A percentile compares a stretch with the other conserved stretches of the same genome.
These are phyloP conservation scores for Ustilago curta DNA, from an alignment of 1,284 basidiomycete genomes.

Conservation along the genomic window DNA sequence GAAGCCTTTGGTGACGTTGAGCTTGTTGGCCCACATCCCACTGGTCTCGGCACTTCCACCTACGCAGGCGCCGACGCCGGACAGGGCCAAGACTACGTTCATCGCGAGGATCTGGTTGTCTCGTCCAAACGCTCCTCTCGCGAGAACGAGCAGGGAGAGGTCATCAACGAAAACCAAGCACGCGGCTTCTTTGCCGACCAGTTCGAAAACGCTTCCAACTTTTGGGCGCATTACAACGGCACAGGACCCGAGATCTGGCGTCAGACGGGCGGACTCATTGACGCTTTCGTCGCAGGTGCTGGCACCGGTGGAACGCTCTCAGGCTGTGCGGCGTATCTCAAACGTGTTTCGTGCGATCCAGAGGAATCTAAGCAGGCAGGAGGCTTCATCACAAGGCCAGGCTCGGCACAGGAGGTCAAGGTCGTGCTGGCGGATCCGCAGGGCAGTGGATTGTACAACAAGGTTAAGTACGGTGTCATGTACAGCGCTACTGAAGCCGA, in stretches of 20 bases:
- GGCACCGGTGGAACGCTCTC: constrained; percentile 97
- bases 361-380: constrained; percentile 32
- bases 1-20: constrained; percentile 58
- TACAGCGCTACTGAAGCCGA: constrained; percentile 90
- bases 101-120: constrained; percentile 55
- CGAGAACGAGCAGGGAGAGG: constrained; percentile 24
- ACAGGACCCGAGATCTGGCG: constrained; percentile 97
- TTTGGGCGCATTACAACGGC: constrained; percentile 85
- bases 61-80: constrained; percentile 32
- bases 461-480: constrained; percentile 83
- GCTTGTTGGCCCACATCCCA: constrained; percentile 52
- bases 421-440: constrained; percentile 87
- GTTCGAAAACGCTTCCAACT: constrained; percentile 85
- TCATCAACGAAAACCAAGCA: constrained; percentile 44
- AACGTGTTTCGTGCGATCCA: constrained; percentile 66
- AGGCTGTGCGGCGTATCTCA: constrained; percentile 84
- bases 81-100: constrained; percentile 27
- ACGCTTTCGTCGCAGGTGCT: constrained; percentile 94
- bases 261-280: constrained; percentile 84
- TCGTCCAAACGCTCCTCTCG: constrained; percentile 25
- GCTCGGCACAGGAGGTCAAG: constrained; percentile 35
- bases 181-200: constrained; percentile 83
- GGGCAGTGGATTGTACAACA: constrained; percentile 94
- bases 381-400: constrained; percentile 20
- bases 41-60: constrained; percentile 20